Base-by-base conservation (phyloP, 1,284 basidiomycete species). In the Apiotrichum porosum region DNA sequence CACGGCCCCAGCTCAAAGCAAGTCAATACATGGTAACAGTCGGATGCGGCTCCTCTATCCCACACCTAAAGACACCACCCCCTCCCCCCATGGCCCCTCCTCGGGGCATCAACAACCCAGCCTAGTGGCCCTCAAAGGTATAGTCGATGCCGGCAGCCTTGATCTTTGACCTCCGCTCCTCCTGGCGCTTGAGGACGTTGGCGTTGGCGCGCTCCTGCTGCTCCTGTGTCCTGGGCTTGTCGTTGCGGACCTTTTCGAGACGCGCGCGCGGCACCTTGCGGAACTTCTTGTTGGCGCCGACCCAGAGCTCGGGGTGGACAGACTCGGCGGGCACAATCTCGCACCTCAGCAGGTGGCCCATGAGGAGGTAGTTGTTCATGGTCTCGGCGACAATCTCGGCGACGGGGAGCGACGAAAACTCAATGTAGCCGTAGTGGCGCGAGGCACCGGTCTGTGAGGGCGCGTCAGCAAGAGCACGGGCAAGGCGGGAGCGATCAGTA, bases 291-390 rank as follows among this genome's bases (percentile, higher is more conserved):
- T 97, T 94, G 19, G 93, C 89, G n/a, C 95, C 94, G 14, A 94
- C 78, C 95, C 95, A 99, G 4, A 98, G 75, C 64, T 92, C 83
- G 5, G 92, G 86, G 71, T 98, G 93, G 0, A 97, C 81, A 57
- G 94, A 75, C 26, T 93, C 89, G 58, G 83, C 83, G 18, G 91
- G 86, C 47, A 95, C 82, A 49, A 77, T 75, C 63, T 86, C 84
- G 76, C 94, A 97, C 52, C 83, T 83, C 40, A 99, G 78, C 56
- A 99, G 84, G 63, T 95, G 90, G 4, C 93, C 93, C 78, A 88
- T 83, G 58, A 99, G 79, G 24, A 99, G 81, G 73, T 97, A 99
- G 76, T 97, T 97, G 79, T 99, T 83, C 94, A 98, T 97, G 37
- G 95, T 98, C 66, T 98, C 95, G 6, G 88, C 86, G 10, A 97